A percentile compares a stretch with the other conserved stretches of the same genome.
These are phyloP conservation scores for Penicillium sumatraense DNA, from an alignment of 2,329 filamentous ascomycete species.

Conservation along the genomic window DNA sequence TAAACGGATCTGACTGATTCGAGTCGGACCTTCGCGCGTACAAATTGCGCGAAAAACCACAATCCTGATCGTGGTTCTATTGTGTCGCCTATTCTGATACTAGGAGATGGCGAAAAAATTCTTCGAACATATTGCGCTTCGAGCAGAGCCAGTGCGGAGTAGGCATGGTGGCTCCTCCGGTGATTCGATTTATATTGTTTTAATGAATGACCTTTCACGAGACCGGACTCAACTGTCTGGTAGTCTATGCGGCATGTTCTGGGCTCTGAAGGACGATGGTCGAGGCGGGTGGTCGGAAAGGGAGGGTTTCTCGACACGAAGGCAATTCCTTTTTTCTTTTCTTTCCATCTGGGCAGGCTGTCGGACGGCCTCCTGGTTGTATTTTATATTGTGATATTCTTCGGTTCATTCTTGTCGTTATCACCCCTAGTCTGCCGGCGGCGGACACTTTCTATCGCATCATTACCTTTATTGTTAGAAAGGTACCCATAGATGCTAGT, in stretches of 20 bases:
- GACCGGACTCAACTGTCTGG: constrained; percentile 22
- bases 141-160: constrained; percentile 11
- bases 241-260: constrained; percentile 25
- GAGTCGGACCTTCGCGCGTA: not conserved
- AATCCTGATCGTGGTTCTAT: not conserved
- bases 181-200: constrained; percentile 30
- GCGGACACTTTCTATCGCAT: constrained; percentile 25
- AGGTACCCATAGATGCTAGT: constrained; percentile 24
- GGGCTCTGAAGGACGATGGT: constrained; percentile 16
- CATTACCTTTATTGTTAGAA: constrained; percentile 22
- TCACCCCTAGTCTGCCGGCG: constrained; percentile 26
- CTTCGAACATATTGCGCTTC: constrained; percentile 20
- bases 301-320: not conserved
- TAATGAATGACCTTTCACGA: constrained; percentile 35
- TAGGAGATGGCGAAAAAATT: constrained; percentile 14
- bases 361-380: constrained; percentile 23
- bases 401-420: constrained; percentile 34
- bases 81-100: constrained; percentile 2
- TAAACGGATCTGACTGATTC: constrained; percentile 38
- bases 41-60: not conserved
- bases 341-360: constrained; percentile 18
- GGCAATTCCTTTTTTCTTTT: constrained; percentile 11
- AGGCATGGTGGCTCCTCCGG: constrained; percentile 19
- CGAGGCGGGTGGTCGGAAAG: constrained; percentile 5
- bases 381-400: constrained; percentile 33